These are phyloP conservation scores for Mycena galericulata DNA, from an alignment of 768 basidiomycete genomes.

Conservation along the genomic window DNA sequence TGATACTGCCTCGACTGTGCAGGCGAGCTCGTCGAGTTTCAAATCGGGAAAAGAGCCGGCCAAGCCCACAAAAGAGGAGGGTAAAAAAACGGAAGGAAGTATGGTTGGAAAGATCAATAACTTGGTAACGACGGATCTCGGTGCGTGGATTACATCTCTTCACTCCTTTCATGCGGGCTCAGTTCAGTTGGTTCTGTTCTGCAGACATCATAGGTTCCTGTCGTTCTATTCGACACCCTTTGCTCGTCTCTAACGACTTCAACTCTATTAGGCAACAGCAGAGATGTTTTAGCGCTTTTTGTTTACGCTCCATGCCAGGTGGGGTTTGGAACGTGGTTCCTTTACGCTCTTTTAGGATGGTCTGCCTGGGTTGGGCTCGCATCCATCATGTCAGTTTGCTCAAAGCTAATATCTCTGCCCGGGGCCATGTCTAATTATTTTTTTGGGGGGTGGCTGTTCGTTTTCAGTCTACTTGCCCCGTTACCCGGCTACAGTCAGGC, in stretches of 20 bases:
- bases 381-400: conserved; percentile 39
- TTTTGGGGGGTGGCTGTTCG: no score
- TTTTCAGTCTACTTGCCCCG: conserved; percentile 55
- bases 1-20: conserved; percentile 18
- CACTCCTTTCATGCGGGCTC: no score
- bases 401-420: no score
- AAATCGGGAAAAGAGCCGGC: conserved; percentile 14
- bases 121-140: conserved; percentile 72
- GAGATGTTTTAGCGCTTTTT: neutral
- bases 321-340: neutral
- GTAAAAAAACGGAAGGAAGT: conserved; percentile 46
- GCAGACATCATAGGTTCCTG: conserved; percentile 9
- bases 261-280: neutral
- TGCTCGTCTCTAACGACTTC: neutral
- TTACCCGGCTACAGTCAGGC: conserved; percentile 62
- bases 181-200: no score
- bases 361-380: neutral
- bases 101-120: conserved; percentile 85
- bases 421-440: no score
- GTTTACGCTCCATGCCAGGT: neutral
- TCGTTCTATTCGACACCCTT: neutral
- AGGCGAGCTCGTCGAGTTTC: conserved; percentile 24
- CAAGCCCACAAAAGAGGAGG: conserved; percentile 5
- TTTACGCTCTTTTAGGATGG: neutral
- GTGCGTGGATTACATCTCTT: no score